A percentile compares a stretch with the other conserved stretches of the same genome.
phyloP scores from a whole-genome alignment of 805 yeast genomes.

The Nakazawaea populi region DNA sequence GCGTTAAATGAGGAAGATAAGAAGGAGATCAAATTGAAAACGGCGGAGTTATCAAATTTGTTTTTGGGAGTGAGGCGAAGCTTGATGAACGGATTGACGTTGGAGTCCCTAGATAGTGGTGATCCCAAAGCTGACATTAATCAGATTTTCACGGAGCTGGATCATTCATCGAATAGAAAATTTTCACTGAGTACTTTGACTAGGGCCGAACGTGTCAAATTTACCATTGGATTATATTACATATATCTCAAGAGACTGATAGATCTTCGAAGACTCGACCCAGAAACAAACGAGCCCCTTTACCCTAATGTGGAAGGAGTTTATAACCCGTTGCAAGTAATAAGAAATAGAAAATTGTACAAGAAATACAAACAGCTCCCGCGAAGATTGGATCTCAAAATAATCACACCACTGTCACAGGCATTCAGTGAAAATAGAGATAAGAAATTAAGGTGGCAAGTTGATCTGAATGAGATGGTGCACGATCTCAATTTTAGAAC shows the following conservation, averaged over 20 bases:
- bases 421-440: slow-evolving; percentile 41
- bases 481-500: slow-evolving; percentile 55
- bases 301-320: slow-evolving; percentile 57
- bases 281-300: slow-evolving; percentile 16
- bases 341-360: slow-evolving; percentile 62
- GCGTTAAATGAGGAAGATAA: slow-evolving; percentile 9
- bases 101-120: slow-evolving; percentile 18
- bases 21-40: slow-evolving; percentile 20
- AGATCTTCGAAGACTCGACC: slow-evolving; percentile 20
- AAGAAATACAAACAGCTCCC: slow-evolving; percentile 44
- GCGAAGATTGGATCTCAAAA: slow-evolving; percentile 35
- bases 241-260: slow-evolving; percentile 35
- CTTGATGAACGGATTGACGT: slow-evolving; percentile 23
- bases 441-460: slow-evolving; percentile 51
- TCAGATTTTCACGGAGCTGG: slow-evolving; percentile 4
- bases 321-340: slow-evolving; percentile 79
- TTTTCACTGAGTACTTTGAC: slow-evolving; percentile 32
- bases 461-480: slow-evolving; percentile 52
- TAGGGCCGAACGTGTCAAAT: slow-evolving; percentile 45
- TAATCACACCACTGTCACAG: slow-evolving; percentile 58
- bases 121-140: slow-evolving; percentile 7
- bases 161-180: slow-evolving; percentile 4
- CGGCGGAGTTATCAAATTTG: slow-evolving; percentile 32
- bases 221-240: slow-evolving; percentile 45
- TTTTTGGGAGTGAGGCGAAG: slow-evolving; percentile 36